Base-by-base conservation (phyloP, 2,329 filamentous ascomycete species). In the Fusarium illudens region DNA sequence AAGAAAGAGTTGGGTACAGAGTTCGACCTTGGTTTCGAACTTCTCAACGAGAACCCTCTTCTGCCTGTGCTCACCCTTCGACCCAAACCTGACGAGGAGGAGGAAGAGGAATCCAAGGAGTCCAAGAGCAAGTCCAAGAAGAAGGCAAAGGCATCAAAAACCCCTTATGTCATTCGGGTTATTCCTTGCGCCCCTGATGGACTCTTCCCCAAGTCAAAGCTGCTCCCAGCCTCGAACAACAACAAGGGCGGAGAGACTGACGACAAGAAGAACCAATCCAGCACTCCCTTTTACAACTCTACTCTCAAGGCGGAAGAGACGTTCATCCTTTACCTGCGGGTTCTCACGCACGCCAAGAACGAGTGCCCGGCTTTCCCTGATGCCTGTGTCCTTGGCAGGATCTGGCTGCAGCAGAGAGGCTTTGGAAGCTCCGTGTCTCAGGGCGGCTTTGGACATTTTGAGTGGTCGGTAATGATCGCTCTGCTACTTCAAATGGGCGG, bases 381-480 rank as follows among this genome's bases (percentile, higher is more conserved):
- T 77, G 92, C 94, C 9, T 97, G 93, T 76, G 84, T 96, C 8
- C 85, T 99, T 20, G 96, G 95, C 25, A 89, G 91, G 60, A 87
- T 92, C 58, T 99, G 96, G 96, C 84, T 99, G 37, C 90, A 90
- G 70, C 95, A 98, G 79, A 88, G 95, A 58, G 94, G 94, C 0
- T 92, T 97, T 69, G 86, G 86, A 15, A 87, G 92, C 44, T 82
- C 85, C 20, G 79, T 94, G n/a, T 84, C 87, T 3, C 82, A 85
- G 42, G 95, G 96, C 44, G 96, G 96, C 0, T 97, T 99, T 76
- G 96, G 96, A 4, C 89, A 93, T 70, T 97, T 97, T 68, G 96
- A 99, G 77, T 98, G 93, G 93, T 86, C 92, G 1, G 82, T 88
- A n/a, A 81, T 96, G 50, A 87, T 94, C 75, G 92, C 94, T 30